A percentile compares a stretch with the other conserved stretches of the same genome.
These are phyloP conservation scores for Cubamyces sp. DNA, from an alignment of 768 basidiomycete genomes.

Conservation along the genomic window DNA sequence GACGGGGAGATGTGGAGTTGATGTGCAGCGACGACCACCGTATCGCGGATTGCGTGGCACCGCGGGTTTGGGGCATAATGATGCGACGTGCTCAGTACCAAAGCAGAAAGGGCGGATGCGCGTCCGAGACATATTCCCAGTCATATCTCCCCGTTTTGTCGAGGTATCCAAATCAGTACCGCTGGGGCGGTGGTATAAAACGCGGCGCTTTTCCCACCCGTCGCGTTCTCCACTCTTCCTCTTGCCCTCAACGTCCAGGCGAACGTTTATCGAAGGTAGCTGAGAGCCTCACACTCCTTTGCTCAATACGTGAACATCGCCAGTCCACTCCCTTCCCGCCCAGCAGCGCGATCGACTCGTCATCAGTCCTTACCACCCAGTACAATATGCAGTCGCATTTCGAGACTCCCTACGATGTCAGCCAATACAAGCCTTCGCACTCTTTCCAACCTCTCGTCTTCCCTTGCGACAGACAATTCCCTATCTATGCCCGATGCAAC, in stretches of 20 bases:
- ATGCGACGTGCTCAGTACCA: neutral
- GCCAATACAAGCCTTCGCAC: slow-evolving; percentile 7
- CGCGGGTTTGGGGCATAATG: neutral
- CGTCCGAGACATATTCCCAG: slow-evolving; percentile 13
- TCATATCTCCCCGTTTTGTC: slow-evolving; percentile 24
- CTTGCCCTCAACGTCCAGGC: slow-evolving; percentile 25
- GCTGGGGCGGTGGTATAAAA: slow-evolving; percentile 21
- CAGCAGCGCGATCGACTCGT: slow-evolving; percentile 1
- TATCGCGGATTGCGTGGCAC: neutral
- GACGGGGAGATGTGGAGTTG: neutral
- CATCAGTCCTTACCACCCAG: slow-evolving; percentile 7
- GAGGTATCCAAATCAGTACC: slow-evolving; percentile 12
- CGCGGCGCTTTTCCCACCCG: slow-evolving; percentile 17
- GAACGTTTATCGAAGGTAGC: slow-evolving; percentile 16
- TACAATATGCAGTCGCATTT: slow-evolving; percentile 16
- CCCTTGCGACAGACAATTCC: slow-evolving; percentile 23
- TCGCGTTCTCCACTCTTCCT: slow-evolving; percentile 10
- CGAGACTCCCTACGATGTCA: neutral
- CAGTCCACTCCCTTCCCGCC: neutral
- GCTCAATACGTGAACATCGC: neutral
- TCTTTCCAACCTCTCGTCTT: slow-evolving; percentile 15
- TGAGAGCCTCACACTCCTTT: slow-evolving; percentile 22
- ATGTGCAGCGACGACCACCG: neutral
- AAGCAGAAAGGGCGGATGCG: slow-evolving; percentile 15
- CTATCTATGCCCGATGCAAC: slow-evolving; percentile 25